phyloP scores from a whole-genome alignment of 257 asterid genomes.

The Solanum infundibuliforme region DNA sequence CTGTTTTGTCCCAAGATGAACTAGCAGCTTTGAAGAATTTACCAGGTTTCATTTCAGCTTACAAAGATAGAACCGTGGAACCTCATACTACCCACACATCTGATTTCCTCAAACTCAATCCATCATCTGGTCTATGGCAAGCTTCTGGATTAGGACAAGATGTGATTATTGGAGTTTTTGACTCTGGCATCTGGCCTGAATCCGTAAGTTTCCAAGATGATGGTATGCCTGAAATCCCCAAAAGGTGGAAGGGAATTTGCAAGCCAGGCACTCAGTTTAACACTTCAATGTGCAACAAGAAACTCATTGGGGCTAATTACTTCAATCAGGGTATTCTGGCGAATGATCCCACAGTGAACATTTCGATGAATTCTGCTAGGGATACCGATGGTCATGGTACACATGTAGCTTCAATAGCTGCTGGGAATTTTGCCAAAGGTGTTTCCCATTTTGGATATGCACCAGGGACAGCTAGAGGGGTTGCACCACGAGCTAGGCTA shows the following conservation, averaged over 20 bases:
- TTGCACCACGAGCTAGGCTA: neutral
- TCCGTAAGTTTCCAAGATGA: slow-evolving; percentile 4
- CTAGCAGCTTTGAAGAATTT: neutral
- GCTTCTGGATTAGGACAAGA: slow-evolving; percentile 5
- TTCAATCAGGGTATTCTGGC: neutral
- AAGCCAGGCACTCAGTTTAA: slow-evolving; percentile 13
- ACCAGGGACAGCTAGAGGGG: neutral
- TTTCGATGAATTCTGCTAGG: neutral
- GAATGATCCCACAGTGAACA: neutral
- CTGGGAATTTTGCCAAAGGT: neutral
- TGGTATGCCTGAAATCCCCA: slow-evolving; percentile 5
- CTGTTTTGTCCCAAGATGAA: slow-evolving; percentile 2
- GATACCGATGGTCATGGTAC: neutral
- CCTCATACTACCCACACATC: slow-evolving; percentile 7
- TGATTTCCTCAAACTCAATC: slow-evolving; percentile 12
- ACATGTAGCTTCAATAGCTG: neutral
- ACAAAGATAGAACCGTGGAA: neutral
- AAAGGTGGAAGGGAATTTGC: slow-evolving; percentile 18
- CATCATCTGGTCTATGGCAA: slow-evolving; percentile 8
- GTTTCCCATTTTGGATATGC: neutral
- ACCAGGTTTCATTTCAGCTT: slow-evolving; percentile 6
- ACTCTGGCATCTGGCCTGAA: slow-evolving; percentile 16
- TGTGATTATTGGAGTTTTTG: slow-evolving; percentile 5
- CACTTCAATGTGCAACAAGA: neutral
- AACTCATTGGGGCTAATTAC: neutral